phyloP scores from a whole-genome alignment of 345 rosid genomes.

The Eucalyptus camaldulensis region DNA sequence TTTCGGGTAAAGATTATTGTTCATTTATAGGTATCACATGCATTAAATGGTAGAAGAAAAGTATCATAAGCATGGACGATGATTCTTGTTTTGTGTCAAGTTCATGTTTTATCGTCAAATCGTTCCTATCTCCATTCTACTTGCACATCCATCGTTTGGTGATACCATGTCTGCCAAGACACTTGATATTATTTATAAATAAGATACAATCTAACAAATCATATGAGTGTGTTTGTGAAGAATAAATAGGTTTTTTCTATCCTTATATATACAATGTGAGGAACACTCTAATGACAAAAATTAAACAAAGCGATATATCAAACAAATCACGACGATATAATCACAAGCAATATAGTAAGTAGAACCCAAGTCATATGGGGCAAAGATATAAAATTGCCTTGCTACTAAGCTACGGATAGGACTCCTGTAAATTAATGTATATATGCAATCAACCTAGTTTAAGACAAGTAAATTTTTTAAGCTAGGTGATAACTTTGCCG shows the following conservation, averaged over 20 bases:
- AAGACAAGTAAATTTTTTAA: neutral
- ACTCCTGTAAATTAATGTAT: rapidly evolving
- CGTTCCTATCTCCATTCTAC: no score
- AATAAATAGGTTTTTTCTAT: neutral
- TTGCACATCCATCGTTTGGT: no score
- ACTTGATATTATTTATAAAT: no score
- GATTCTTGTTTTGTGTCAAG: no score
- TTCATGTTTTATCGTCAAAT: no score
- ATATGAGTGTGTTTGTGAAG: neutral
- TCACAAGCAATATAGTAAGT: neutral
- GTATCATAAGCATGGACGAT: neutral
- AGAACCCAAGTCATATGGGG: neutral
- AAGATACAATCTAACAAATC: no score
- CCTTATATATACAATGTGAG: no score
- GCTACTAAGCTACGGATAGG: neutral
- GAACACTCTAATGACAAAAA: no score
- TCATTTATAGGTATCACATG: neutral
- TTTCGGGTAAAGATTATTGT: no score
- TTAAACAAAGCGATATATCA: neutral
- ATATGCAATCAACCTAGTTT: neutral
- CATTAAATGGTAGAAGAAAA: no score
- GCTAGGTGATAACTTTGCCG: neutral
- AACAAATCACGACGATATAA: neutral
- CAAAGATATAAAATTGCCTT: no score
- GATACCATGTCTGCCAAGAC: no score